phyloP scores from a whole-genome alignment of 192 early-diverging fungal species.

The Chytriomyces hyalinus region DNA sequence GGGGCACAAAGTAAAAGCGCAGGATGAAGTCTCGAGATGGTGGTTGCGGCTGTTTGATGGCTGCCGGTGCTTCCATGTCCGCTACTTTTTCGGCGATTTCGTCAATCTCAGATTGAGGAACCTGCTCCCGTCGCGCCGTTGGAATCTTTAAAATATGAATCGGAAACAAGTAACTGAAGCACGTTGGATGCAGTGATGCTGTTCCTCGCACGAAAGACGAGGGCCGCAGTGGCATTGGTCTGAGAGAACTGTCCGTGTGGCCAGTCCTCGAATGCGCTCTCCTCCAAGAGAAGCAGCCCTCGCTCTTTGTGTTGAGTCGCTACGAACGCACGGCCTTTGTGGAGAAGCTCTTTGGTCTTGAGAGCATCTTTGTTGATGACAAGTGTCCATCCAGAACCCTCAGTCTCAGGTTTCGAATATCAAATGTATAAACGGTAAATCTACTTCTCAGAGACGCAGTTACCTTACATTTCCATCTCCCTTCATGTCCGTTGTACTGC shows the following conservation, averaged over 20 bases:
- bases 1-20: constrained; percentile 27
- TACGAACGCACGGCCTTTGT: too few species aligned
- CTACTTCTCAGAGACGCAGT: too few species aligned
- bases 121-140: constrained; percentile 14
- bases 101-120: not conserved
- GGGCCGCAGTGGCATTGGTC: not conserved
- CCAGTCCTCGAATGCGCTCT: constrained; percentile 24
- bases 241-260: not conserved
- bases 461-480: too few species aligned
- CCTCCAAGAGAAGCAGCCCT: constrained; percentile 3
- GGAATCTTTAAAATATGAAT: not conserved
- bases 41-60: not conserved
- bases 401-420: too few species aligned
- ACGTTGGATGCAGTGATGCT: not conserved
- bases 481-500: too few species aligned
- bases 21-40: constrained; percentile 9
- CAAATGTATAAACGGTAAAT: too few species aligned
- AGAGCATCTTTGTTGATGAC: too few species aligned
- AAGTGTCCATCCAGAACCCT: too few species aligned
- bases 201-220: not conserved
- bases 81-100: not conserved
- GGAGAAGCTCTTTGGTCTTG: too few species aligned
- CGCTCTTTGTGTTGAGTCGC: too few species aligned
- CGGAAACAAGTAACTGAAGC: constrained; percentile 23
- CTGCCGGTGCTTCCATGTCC: not conserved